Evolutionary conservation across 441 rosid genomes (phyloP), one percentile per base, ranked within the genome.

Genomic region (Adansonia gregorii): DNA sequence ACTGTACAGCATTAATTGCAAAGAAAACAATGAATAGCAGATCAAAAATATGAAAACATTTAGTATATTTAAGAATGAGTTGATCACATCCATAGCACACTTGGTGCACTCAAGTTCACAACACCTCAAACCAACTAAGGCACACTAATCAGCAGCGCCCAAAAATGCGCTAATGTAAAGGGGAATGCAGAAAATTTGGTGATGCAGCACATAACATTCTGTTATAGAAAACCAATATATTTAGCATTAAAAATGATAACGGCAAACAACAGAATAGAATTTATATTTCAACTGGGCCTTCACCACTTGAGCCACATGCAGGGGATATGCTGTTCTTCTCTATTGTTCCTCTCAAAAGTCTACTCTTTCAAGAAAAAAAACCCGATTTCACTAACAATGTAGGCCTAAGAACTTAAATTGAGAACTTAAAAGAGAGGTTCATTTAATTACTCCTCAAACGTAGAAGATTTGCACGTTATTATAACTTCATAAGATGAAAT

Each of bases 281-380:
- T 12, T 69, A 6, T 69, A 12, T 22, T 69, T 17, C 31, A 72
- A 55, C 17, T 22, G 59, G 22, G 59, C 58, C 73, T 49, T 48
- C 58, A 69, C 19, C 73, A 69, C 22, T 49, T 14, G 20, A 69
- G 73, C 45, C 22, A 7, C 35, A 19, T 19, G 54, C 17, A 67
- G 17, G 8, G 12, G 73, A 24, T 12, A 1, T 48, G 43, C 7
- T 69, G 17, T 22, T 69, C 58, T 24, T 49, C 49, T 69, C 43
- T 72, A 63, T 35, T 54, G 49, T 54, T 72, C 63, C 63, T 72
- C 49, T 19, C 51, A 54, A 54, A 17, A 72, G 45, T 45, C 17
- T 45, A 10, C 31, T 17, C 35, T 45, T 45, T 20, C 9, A 43
- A 67, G 49, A 31, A 48, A 5, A 8, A 54, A 35, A 72, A 17